These are phyloP conservation scores for Rhizomucor pusillus DNA, from an alignment of 371 early-diverging fungal species.

Conservation along the genomic window DNA sequence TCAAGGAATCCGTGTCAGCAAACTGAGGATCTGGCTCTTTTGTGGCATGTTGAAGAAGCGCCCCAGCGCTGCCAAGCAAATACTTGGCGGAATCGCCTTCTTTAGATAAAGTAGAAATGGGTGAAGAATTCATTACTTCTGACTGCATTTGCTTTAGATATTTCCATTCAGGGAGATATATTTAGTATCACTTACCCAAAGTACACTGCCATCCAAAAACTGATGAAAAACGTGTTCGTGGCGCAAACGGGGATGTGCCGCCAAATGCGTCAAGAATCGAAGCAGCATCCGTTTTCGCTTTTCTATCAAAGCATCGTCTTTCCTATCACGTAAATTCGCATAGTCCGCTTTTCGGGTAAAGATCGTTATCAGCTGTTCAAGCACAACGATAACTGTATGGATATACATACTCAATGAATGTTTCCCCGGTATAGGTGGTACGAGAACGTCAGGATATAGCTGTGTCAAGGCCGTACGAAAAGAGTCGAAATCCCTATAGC, in stretches of 20 bases:
- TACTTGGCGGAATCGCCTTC: constrained; percentile 15
- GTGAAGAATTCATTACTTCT: constrained; percentile 60
- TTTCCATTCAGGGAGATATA: neutral
- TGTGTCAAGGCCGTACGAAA: constrained; percentile 69
- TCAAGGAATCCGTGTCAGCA: constrained; percentile 63
- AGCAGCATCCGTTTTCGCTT: constrained; percentile 88
- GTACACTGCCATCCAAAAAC: constrained; percentile 71
- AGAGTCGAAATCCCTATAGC: constrained; percentile 96
- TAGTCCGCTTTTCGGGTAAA: constrained; percentile 63
- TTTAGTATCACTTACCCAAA: constrained; percentile 43
- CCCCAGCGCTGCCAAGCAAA: no score
- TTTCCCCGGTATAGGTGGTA: constrained; percentile 96
- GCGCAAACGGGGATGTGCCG: constrained; percentile 78
- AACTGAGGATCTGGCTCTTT: constrained; percentile 68
- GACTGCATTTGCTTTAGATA: constrained; percentile 30
- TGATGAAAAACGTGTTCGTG: constrained; percentile 86
- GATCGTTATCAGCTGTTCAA: constrained; percentile 6
- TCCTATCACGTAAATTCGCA: constrained; percentile 71
- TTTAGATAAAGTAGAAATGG: constrained; percentile 60
- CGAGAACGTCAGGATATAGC: constrained; percentile 78
- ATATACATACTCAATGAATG: constrained; percentile 71
- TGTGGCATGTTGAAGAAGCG: constrained; percentile 19
- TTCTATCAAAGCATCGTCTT: constrained; percentile 88
- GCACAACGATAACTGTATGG: neutral
- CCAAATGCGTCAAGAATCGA: constrained; percentile 82